phyloP scores from a whole-genome alignment of 2,329 filamentous ascomycete species.

The Neoascochyta sp. region DNA sequence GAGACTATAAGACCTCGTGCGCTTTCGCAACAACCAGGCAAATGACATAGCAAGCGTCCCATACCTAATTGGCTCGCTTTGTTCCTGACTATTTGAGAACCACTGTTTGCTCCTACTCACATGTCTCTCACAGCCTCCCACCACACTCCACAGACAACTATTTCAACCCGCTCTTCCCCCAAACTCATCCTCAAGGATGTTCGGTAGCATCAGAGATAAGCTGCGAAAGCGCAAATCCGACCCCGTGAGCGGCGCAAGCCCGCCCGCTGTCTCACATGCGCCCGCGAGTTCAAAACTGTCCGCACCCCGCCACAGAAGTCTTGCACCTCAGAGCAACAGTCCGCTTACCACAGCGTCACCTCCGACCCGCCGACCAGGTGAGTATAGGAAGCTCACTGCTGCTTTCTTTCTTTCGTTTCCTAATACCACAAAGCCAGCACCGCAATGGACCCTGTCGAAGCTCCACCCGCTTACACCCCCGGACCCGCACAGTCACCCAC shows the following conservation, averaged over 20 bases:
- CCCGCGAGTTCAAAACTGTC: constrained; percentile 12
- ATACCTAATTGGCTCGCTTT: too few relatives aligned
- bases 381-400: constrained; percentile 9
- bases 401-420: too few relatives aligned
- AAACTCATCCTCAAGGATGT: constrained; percentile 9
- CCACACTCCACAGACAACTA: constrained; percentile 1
- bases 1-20: too few relatives aligned
- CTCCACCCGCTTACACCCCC: constrained; percentile 43
- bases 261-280: constrained; percentile 1
- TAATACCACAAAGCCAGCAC: constrained; percentile 21
- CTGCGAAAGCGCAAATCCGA: constrained; percentile 18
- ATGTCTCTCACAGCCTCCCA: constrained; percentile 2
- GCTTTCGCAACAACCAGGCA: too few relatives aligned
- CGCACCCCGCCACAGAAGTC: too few relatives aligned
- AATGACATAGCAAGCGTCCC: too few relatives aligned
- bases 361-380: constrained; percentile 40
- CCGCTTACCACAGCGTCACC: constrained; percentile 23
- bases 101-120: constrained; percentile 3
- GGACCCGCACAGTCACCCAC: constrained; percentile 9
- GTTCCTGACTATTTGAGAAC: too few relatives aligned
- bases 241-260: constrained; percentile 6
- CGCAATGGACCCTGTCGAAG: constrained; percentile 36
- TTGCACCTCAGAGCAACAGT: constrained; percentile 15
- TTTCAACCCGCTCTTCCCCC: background rate
- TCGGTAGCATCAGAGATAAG: constrained; percentile 25